Base-by-base conservation (phyloP, 352 stramenopile species). In the Globisporangium camurandrum region DNA sequence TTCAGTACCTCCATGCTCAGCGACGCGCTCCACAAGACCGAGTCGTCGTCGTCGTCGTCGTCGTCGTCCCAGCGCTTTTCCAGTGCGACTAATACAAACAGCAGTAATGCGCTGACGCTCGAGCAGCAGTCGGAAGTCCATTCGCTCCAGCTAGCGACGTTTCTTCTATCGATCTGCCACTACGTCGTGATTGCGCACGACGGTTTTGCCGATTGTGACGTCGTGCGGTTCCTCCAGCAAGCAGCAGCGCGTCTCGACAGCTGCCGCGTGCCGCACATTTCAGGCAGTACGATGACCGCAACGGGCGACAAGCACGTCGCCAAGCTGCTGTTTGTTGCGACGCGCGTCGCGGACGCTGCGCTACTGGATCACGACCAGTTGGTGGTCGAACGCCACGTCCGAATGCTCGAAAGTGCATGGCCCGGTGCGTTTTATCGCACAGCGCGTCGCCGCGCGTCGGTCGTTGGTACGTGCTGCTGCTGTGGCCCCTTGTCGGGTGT, bases 131-230 rank as follows among this genome's bases (percentile, higher is more conserved):
- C 80, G 28, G 77, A 92, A 42, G 55, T 68, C 8, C 58, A 65
- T 41, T 86, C 81, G 14, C 61, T 74, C 38, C 77, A 89, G 54
- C 61, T 86, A 19, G 74, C 78, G 8, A 64, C 80, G 9, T 80
- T 88, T 45, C 47, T 92, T 39, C 65, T 75, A 24, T 78, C 81
- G 0, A 71, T 89, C 17, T 92, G 81, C 51, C 81, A 92, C 60
- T 86, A 89, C 37, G 70, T 92, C 14, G 47, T 92, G 31, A 54
- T 89, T 20, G 74, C 80, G 11, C 74, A 86, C 48, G 71, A 82
- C 23, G 54, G 49, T 0, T 47, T 81, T 36, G 69, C 69, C 4
- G 66, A 76, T 36, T 36, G 69, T 30, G 55, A 67, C 9, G 50
- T 86, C 17, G 43, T 66, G 44, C 56, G 62, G 2, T 67, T 92